Percentiles rank a stretch among this genome's conserved stretches.
Conservation (phyloP, 2,329 filamentous ascomycete species). For the Trichoderma afroharzianum region DNA sequence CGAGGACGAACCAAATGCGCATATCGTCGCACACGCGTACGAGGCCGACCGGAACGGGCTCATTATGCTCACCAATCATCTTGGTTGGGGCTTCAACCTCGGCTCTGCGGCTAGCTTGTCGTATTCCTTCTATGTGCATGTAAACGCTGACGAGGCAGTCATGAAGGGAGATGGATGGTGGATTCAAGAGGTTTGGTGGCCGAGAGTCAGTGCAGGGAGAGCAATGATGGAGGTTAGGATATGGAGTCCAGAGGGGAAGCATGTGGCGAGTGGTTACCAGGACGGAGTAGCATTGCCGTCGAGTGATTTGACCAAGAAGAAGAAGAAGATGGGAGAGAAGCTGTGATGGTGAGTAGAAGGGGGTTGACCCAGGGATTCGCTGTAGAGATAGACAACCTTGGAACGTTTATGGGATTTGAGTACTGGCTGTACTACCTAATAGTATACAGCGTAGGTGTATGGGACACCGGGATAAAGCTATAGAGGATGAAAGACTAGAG, state of each 20-base stretch:
- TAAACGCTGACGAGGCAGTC: conserved; percentile 45
- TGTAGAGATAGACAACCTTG: neutral
- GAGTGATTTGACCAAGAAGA: conserved; percentile 18
- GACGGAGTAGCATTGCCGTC: conserved; percentile 43
- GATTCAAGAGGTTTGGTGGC: conserved; percentile 51
- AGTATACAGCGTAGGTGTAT: neutral
- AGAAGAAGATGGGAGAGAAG: conserved; percentile 23
- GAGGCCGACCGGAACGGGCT: conserved; percentile 53
- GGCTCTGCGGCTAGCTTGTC: conserved; percentile 45
- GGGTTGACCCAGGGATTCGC: neutral
- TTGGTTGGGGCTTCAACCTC: conserved; percentile 43
- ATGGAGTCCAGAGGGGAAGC: conserved; percentile 51
- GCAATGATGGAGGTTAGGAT: conserved; percentile 48
- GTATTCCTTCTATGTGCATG: conserved; percentile 52
- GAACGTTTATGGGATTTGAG: neutral
- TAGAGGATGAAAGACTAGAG: neutral
- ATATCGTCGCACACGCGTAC: conserved; percentile 48
- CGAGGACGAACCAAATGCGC: conserved; percentile 39
- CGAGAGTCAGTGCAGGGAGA: conserved; percentile 44
- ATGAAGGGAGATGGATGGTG: conserved; percentile 50
- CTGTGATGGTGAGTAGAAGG: conserved; percentile 21
- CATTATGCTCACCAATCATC: conserved; percentile 48
- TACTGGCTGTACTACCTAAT: no score
- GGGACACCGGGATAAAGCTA: neutral
- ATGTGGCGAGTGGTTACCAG: conserved; percentile 54